Evolutionary conservation across 805 yeast species (phyloP), one percentile per base, ranked within the genome.

Genomic region (Yarrowia alimentaria): DNA sequence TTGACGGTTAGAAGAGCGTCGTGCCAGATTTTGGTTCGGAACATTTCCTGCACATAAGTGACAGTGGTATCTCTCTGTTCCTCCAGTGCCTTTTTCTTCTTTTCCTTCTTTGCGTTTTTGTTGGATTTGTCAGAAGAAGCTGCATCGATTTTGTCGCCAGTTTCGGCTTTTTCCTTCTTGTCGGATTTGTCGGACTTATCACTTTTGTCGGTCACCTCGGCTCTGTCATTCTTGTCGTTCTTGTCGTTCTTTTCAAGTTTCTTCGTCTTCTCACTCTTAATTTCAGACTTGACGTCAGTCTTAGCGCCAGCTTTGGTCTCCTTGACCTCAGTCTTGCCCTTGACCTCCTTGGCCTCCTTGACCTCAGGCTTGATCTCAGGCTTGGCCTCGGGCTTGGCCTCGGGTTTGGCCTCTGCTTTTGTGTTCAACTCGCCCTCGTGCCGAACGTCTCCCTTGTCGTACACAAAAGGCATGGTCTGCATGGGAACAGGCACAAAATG

Each of bases 321-420:
- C 7, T 12, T 13, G 18, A 9, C 19, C 19, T 29, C 13, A 10
- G 29, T 14, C 11, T 29, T 14, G 9, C 6, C 33, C 25, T 33
- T 33, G 19, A 12, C 9, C 18, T 35, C 16, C 28, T 17, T 17
- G 19, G 14, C 10, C 16, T 18, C 24, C 16, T 32, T 32, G 6
- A 13, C 25, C 6, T 5, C 37, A 22, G 11, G 17, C 25, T 20
- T 20, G 13, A 9, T 12, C 24, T 5, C 9, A 11, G 4, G 7
- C 21, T 10, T 12, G 5, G n/a, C 12, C 24, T 21, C 13, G 14
- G 6, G 2, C 24, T 40, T 33, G 5, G 47, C 33, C 47, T 40
- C 47, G 6, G 47, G 47, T 5, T 32, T 40, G 7, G 47, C 33
- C 47, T 40, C 47, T n/a, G n/a, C n/a, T n/a, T n/a, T n/a, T n/a